phyloP scores from a whole-genome alignment of 176 grass and related monocot genomes.

The Alloteropsis semialata region DNA sequence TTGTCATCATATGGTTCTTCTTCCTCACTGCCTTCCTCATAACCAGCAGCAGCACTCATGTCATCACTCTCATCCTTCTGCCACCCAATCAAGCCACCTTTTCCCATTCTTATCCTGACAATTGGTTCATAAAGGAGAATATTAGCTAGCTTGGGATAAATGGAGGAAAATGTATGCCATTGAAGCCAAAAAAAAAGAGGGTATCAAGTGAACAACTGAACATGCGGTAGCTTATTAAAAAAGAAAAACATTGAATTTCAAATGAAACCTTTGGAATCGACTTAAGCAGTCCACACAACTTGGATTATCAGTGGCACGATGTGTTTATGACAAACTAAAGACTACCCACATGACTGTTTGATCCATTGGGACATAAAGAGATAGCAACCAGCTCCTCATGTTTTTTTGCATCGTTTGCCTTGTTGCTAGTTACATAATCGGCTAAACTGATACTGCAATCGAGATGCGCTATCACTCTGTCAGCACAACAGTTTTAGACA shows the following conservation, averaged over 20 bases:
- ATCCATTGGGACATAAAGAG: not conserved
- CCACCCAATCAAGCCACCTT: not conserved
- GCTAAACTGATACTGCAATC: not conserved
- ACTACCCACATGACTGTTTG: not conserved
- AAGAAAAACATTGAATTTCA: not conserved
- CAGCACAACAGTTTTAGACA: not conserved
- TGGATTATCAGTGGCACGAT: not conserved
- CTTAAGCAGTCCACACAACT: not conserved
- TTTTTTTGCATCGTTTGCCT: not conserved
- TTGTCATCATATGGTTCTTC: slow-evolving; percentile 22
- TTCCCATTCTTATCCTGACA: not conserved
- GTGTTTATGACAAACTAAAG: not conserved
- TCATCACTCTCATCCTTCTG: not conserved
- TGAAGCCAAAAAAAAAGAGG: not conserved
- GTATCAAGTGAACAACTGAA: not conserved
- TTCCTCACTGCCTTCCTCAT: slow-evolving; percentile 40
- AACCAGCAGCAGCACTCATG: slow-evolving; percentile 9
- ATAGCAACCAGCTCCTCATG: not conserved
- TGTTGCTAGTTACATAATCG: not conserved
- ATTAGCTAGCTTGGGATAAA: not conserved
- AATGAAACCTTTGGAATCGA: not conserved
- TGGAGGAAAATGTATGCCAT: not conserved
- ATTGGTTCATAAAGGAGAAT: slow-evolving; percentile 9
- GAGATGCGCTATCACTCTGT: not conserved
- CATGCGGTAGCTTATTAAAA: not conserved